Base-by-base conservation (phyloP, 75 land plant genomes). In the Gnetum montanum region DNA sequence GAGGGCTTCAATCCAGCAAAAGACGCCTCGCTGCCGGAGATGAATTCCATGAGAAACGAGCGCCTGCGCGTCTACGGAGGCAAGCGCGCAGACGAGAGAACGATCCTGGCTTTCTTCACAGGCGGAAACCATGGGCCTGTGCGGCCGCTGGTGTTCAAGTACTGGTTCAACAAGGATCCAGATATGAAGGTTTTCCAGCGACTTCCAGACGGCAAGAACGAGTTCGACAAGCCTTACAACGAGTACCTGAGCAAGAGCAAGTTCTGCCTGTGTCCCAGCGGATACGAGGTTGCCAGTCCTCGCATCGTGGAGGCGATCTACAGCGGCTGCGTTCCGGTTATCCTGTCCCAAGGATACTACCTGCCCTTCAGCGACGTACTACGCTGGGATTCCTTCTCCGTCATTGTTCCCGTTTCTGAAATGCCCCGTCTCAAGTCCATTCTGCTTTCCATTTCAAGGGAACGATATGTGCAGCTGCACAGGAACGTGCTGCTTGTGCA, bases 41-140 rank as follows among this genome's bases (percentile, higher is more conserved):
- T 74, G 20, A 57, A 63, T n/a, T n/a, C n/a, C n/a, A n/a, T n/a
- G n/a, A n/a, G n/a, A n/a, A n/a, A n/a, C n/a, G n/a, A 40, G 33
- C 4, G 49, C 26, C 4, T 19, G 65, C 0, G n/a, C n/a, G n/a
- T n/a, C n/a, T n/a, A n/a, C n/a, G 76, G 76, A 18, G 76, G 76
- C 11, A 65, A 54, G 16, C 61, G 72, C 3, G 47, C 73, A 6
- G 4, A 45, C 3, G 76, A 73, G 36, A 28, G 76, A 31, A 55
- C 57, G 3, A 47, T 47, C 28, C 47, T 73, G 26, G 76, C 76
- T 27, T 73, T 73, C 59, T 73, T 73, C 29, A 72, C 76, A 25
- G 76, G 76, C 29, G 62, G 62, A 13, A 66, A 63, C 48, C 76
- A 73, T 29, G 76, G 76, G 12, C 67, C 76, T n/a, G 73, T 73